Conservation (phyloP, 2,329 filamentous ascomycete genomes). For the Fusarium circinatum region DNA sequence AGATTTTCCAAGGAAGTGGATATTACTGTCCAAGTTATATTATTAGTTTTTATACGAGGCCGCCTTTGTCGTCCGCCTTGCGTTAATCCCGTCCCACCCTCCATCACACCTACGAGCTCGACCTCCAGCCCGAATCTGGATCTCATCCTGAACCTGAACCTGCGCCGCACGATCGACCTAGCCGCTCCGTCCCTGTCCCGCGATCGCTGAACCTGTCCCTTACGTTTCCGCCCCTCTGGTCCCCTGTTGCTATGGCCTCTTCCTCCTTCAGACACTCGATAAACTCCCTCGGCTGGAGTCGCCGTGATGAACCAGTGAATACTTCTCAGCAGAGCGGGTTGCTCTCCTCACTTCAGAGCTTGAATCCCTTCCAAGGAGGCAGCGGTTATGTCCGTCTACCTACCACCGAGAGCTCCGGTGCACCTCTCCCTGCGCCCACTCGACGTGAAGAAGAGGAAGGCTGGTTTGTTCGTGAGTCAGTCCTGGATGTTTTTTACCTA, state of each 20-base stretch:
- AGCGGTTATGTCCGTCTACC: conserved; percentile 92
- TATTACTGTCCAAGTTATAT: conserved; percentile 10
- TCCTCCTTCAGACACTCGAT: conserved; percentile 92
- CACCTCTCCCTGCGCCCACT: conserved; percentile 84
- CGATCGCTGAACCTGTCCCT: conserved; percentile 29
- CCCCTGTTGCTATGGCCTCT: conserved; percentile 74
- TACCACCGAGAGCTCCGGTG: conserved; percentile 82
- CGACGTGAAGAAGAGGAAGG: conserved; percentile 94
- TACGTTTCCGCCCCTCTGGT: conserved; percentile 32
- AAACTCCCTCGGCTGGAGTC: conserved; percentile 94
- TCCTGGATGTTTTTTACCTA: conserved; percentile 35
- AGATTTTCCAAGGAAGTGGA: conserved; percentile 26
- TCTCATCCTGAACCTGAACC: conserved; percentile 33
- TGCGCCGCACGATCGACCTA: conserved; percentile 42
- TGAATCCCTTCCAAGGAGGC: conserved; percentile 84
- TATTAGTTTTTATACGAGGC: conserved; percentile 29
- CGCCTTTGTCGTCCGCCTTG: conserved; percentile 5
- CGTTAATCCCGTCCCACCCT: conserved; percentile 34
- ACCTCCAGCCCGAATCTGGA: conserved; percentile 34
- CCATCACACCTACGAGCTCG: conserved; percentile 36
- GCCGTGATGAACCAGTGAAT: conserved; percentile 81
- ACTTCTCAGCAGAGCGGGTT: conserved; percentile 77
- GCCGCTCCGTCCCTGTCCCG: conserved; percentile 39
- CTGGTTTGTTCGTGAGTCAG: conserved; percentile 90
- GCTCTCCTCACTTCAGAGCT: conserved; percentile 80